These are phyloP conservation scores for Salix caprea DNA, from an alignment of 345 rosid species.

Conservation along the genomic window DNA sequence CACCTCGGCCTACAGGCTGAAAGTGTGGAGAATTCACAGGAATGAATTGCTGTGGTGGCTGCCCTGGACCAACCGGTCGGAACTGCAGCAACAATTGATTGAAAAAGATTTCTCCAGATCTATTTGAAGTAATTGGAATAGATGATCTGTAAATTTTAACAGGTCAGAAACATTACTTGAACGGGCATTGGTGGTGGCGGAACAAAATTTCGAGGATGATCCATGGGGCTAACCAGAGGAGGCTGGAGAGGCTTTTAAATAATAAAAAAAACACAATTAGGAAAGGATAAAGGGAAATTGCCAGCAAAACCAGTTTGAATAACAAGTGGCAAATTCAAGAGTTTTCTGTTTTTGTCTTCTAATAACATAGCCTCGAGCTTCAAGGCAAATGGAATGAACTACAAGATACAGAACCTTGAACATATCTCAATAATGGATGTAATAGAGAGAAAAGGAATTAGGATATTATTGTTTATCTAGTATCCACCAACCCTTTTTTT, in stretches of 20 bases:
- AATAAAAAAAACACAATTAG: slow-evolving; percentile 16
- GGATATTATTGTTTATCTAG: background rate
- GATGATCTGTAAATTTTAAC: background rate
- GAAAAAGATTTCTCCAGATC: background rate
- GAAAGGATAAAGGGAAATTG: background rate
- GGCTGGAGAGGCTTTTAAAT: slow-evolving; percentile 53
- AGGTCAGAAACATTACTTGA: slow-evolving; percentile 52
- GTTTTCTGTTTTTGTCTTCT: background rate
- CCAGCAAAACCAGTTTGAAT: background rate
- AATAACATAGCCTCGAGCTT: background rate
- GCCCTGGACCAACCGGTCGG: slow-evolving; percentile 55
- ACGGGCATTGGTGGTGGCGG: slow-evolving; percentile 62
- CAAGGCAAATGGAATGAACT: background rate
- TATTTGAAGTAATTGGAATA: slow-evolving; percentile 1
- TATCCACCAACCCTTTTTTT: background rate
- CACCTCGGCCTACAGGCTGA: slow-evolving; percentile 56
- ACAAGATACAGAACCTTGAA: slow-evolving; percentile 2
- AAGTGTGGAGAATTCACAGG: slow-evolving; percentile 65
- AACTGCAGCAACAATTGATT: slow-evolving; percentile 45
- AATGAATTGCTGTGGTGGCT: slow-evolving; percentile 61
- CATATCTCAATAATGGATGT: slow-evolving; percentile 1
- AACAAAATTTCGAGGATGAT: slow-evolving; percentile 56
- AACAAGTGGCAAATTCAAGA: background rate
- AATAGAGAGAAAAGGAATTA: slow-evolving; percentile 9
- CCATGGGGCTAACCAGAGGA: slow-evolving; percentile 51